phyloP scores from a whole-genome alignment of 495 filamentous ascomycete species.

The Hypoxylon trugodes region DNA sequence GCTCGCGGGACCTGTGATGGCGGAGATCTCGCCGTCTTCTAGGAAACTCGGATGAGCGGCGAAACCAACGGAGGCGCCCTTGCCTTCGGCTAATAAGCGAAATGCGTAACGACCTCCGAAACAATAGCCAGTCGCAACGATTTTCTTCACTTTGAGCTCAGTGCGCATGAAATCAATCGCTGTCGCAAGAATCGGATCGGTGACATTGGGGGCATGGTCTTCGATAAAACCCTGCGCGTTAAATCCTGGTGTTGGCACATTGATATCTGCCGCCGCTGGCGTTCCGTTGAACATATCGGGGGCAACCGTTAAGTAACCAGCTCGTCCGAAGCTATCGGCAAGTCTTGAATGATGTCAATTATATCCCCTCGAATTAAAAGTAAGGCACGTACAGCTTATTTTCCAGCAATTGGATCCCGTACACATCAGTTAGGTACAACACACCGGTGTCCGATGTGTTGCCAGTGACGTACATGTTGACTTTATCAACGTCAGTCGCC shows the following conservation, averaged over 20 bases:
- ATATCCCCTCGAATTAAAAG: not conserved
- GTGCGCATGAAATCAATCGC: slow-evolving; percentile 67
- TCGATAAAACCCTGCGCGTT: slow-evolving; percentile 64
- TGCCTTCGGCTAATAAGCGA: slow-evolving; percentile 52
- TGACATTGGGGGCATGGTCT: slow-evolving; percentile 58
- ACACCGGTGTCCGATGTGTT: slow-evolving; percentile 54
- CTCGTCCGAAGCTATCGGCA: slow-evolving; percentile 77
- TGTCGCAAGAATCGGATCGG: slow-evolving; percentile 71
- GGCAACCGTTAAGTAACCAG: slow-evolving; percentile 76
- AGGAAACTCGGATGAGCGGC: slow-evolving; percentile 76
- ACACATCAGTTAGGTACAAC: slow-evolving; percentile 67
- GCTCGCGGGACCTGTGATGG: slow-evolving; percentile 68
- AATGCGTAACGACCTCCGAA: slow-evolving; percentile 58
- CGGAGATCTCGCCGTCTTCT: slow-evolving; percentile 68
- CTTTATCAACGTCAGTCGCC: slow-evolving; percentile 20
- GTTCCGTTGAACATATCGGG: slow-evolving; percentile 79
- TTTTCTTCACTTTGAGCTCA: slow-evolving; percentile 64
- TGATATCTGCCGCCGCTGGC: slow-evolving; percentile 54
- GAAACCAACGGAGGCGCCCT: slow-evolving; percentile 67
- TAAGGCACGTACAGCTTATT: slow-evolving; percentile 63
- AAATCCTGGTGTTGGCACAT: slow-evolving; percentile 61
- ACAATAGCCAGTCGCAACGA: slow-evolving; percentile 76
- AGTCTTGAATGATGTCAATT: slow-evolving; percentile 50
- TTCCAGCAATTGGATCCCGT: slow-evolving; percentile 67
- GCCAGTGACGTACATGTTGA: slow-evolving; percentile 51